Base-by-base conservation (phyloP, 2,329 filamentous ascomycete species). In the Neofusicoccum umdonicola region DNA sequence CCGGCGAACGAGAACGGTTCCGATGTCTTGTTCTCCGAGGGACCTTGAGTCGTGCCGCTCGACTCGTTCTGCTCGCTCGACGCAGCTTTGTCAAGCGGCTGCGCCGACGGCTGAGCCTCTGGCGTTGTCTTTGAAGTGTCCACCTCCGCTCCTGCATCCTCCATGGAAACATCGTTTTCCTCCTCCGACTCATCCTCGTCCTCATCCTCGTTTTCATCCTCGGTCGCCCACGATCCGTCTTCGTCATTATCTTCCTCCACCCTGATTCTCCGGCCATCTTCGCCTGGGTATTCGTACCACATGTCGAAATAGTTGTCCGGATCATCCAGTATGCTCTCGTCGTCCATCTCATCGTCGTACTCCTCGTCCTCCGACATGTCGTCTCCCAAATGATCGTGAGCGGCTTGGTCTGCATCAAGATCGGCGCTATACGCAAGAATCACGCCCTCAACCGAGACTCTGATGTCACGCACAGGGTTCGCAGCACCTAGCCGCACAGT, bases 401-500 rank as follows among this genome's bases (percentile, higher is more conserved):
- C 57, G 68, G 67, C 67, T 66, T 70, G 45, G 6, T 73, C 71
- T 9, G 72, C 71, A 57, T 77, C 76, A 72, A 80, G 75, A 37
- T 81, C 78, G 54, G 72, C 76, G 62, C 79, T 77, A 56, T 82
- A 80, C 4, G 84, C 79, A 17, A 86, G 76, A 1, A 81, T 73
- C 15, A 85, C 77, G 27, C 78, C 72, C 66, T 87, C 84, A 22
- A 80, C 73, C 0, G 78, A 71, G 11, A 87, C 71, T 13, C 73
- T 75, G 35, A 87, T 73, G 68, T 87, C 85, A 54, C 77, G 72
- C 12, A 82, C 80, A n/a, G 79, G 74, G 15, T 79, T 72, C 4
- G 81, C 74, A 11, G 80, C 83, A 47, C 83, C 82, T 17, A 88
- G 74, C n/a, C 85, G 80, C 34, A 88, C 78, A 0, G 80, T 82